Conservation (phyloP, 2,329 filamentous ascomycete genomes). For the Aaosphaeria pasadenensis region DNA sequence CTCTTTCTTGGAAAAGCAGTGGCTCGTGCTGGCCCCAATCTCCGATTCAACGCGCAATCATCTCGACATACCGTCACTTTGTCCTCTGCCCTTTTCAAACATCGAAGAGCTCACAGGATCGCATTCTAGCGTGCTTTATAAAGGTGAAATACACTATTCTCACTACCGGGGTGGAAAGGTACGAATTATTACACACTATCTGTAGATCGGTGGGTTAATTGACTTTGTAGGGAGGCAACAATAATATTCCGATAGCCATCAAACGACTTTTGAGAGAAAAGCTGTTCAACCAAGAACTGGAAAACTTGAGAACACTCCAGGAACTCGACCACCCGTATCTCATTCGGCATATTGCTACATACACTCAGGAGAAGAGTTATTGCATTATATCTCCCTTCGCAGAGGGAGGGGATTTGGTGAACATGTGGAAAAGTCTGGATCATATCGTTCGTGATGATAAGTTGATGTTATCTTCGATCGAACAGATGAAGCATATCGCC, state of each 20-base stretch:
- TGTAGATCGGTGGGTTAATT: neutral
- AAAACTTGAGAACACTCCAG: neutral
- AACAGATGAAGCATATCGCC: constrained; percentile 7
- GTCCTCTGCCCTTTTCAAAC: neutral
- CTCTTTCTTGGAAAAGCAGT: constrained; percentile 6
- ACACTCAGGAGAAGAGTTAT: neutral
- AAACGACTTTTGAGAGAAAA: constrained; percentile 1
- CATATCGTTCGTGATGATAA: neutral
- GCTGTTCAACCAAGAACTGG: neutral
- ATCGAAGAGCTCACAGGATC: neutral
- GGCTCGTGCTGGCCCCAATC: constrained; percentile 6
- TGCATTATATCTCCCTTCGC: constrained; percentile 3
- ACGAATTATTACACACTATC: neutral
- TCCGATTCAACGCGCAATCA: constrained; percentile 2
- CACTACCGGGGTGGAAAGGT: neutral
- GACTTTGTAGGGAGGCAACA: neutral
- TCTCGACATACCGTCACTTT: neutral
- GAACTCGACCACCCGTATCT: neutral
- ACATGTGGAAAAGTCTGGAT: constrained; percentile 6
- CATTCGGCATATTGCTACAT: constrained; percentile 1
- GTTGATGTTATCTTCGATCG: constrained; percentile 3
- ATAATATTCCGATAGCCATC: neutral
- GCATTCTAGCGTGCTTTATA: neutral
- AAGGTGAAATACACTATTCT: neutral
- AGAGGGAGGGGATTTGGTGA: constrained; percentile 1